These are phyloP conservation scores for Kuraishia floccosa DNA, from an alignment of 805 yeast species.

Conservation along the genomic window DNA sequence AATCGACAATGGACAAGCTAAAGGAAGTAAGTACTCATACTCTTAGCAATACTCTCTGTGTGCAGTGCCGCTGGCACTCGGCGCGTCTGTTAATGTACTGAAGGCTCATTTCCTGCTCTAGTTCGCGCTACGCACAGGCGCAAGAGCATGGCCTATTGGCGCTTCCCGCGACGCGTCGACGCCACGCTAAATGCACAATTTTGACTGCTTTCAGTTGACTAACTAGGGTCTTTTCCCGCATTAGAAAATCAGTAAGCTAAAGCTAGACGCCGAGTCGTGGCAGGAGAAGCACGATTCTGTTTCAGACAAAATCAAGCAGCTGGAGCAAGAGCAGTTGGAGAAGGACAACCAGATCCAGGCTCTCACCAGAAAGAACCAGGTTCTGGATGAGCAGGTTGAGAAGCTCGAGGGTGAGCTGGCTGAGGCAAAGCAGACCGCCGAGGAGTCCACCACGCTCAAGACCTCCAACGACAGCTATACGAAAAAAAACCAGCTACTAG, in stretches of 20 bases:
- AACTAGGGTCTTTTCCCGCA: background rate
- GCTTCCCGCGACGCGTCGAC: no score
- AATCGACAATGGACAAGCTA: slow-evolving; percentile 32
- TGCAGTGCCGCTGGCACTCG: no score
- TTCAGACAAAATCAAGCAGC: slow-evolving; percentile 65
- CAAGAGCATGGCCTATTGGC: no score
- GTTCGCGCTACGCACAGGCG: no score
- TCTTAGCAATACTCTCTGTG: no score
- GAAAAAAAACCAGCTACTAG: slow-evolving; percentile 81
- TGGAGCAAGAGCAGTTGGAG: slow-evolving; percentile 86
- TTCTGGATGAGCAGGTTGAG: slow-evolving; percentile 75
- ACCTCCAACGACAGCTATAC: slow-evolving; percentile 84
- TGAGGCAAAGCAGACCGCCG: slow-evolving; percentile 78
- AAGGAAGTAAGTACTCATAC: slow-evolving; percentile 34
- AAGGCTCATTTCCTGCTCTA: no score
- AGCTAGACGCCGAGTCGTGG: slow-evolving; percentile 93
- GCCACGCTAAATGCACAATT: slow-evolving; percentile 1
- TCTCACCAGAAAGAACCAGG: slow-evolving; percentile 83
- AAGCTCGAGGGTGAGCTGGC: slow-evolving; percentile 63
- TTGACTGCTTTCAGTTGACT: background rate
- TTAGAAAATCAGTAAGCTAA: slow-evolving; percentile 79
- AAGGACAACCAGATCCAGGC: slow-evolving; percentile 94
- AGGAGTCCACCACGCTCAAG: slow-evolving; percentile 80
- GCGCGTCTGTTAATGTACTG: no score
- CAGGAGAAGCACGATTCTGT: slow-evolving; percentile 93